These are phyloP conservation scores for Hypoxylon rickii DNA, from an alignment of 495 filamentous ascomycete species.

Conservation along the genomic window DNA sequence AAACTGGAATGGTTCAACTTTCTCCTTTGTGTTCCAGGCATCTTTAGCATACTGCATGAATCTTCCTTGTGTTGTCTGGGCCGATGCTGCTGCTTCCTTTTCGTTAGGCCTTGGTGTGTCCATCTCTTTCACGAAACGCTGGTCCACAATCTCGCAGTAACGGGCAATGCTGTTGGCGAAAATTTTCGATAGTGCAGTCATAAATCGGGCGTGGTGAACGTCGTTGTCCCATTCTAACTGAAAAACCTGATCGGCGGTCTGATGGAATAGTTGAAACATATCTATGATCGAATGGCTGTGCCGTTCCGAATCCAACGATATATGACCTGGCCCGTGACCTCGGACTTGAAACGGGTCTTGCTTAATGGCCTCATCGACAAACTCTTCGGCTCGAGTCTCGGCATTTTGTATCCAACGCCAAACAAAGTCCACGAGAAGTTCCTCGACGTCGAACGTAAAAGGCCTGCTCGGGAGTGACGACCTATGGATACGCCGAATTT, in stretches of 20 bases:
- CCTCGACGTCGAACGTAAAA: constrained; percentile 88
- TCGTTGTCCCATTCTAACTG: constrained; percentile 91
- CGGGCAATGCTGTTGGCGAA: constrained; percentile 81
- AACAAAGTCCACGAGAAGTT: constrained; percentile 84
- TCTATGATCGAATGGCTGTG: constrained; percentile 94
- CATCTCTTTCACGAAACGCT: constrained; percentile 89
- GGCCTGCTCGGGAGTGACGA: constrained; percentile 65
- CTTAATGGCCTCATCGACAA: constrained; percentile 88
- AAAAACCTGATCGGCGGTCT: constrained; percentile 83
- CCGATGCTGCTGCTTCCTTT: constrained; percentile 77
- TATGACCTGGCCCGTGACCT: constrained; percentile 58
- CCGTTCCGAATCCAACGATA: constrained; percentile 77
- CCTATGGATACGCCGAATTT: constrained; percentile 77
- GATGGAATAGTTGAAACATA: constrained; percentile 90
- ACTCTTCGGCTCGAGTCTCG: constrained; percentile 76
- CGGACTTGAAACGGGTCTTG: constrained; percentile 82
- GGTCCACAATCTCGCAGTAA: constrained; percentile 92
- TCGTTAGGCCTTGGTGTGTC: constrained; percentile 72
- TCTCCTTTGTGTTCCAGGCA: constrained; percentile 91
- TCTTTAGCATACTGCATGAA: constrained; percentile 92
- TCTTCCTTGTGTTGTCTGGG: constrained; percentile 86
- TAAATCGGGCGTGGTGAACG: constrained; percentile 91
- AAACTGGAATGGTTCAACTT: constrained; percentile 97
- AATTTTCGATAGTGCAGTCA: constrained; percentile 90
- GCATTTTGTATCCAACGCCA: constrained; percentile 91